Evolutionary conservation across 192 early-diverging fungal genomes (phyloP), one percentile per base, ranked within the genome.

Genomic region (Thamnidium elegans): DNA sequence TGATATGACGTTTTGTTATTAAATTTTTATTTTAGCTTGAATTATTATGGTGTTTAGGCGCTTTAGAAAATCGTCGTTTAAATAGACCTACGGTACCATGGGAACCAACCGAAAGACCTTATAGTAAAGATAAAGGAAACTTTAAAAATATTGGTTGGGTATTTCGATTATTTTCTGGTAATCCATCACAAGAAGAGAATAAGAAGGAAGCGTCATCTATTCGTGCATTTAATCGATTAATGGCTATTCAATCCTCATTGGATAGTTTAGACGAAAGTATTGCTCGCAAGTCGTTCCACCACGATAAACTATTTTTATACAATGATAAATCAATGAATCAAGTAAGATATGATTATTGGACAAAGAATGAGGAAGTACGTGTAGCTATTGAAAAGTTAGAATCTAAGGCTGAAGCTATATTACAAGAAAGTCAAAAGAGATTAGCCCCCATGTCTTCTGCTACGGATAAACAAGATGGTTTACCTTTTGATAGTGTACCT

Each of bases 111-210:
- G 77, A 82, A 44, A 65, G 81, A 14, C 68, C 76, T 23, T 76
- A 71, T 34, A 71, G 69, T 32, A 61, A 67, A 14, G 68, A 79
- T 50, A 81, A 82, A 51, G 79, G 77, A 2, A 77, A 80, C 58
- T 86, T 79, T 53, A 79, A 71, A 58, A 79, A 69, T 20, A 73
- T 83, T 1, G 84, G 84, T 14, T 86, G 82, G 82, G 82, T 86
- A 31, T 84, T 81, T 65, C 77, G 84, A 34, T 63, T 86, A 9
- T 86, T 86, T 17, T 82, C 81, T 21, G 84, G 84, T 46, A 78
- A 84, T 55, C 65, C 76, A 7, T 75, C 74, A n/a, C 84, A 86
- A 68, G 84, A 86, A 63, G 79, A 79, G 50, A 81, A 78, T 52
- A 81, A 81, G 46, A 79, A 78, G 46, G 80, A 84, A 54, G 79